These are phyloP conservation scores for Colletotrichum gigasporum DNA, from an alignment of 2,329 filamentous ascomycete species.

Conservation along the genomic window DNA sequence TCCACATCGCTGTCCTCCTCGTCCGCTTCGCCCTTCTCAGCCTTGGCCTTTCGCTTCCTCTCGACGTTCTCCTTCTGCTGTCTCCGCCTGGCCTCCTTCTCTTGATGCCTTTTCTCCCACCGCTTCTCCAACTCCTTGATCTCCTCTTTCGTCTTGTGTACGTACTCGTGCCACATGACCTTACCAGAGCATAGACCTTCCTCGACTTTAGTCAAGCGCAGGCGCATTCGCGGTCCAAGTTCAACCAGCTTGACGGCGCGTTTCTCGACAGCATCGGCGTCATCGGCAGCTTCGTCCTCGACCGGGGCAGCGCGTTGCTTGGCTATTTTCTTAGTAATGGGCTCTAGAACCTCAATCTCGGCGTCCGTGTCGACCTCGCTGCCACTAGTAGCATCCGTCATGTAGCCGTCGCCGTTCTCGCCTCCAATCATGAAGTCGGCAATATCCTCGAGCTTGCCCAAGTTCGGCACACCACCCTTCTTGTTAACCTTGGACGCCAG, in stretches of 20 bases:
- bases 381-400: constrained; percentile 85
- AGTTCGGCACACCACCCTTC: constrained; percentile 83
- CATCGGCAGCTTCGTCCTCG: constrained; percentile 55
- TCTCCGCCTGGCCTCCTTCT: constrained; percentile 84
- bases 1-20: constrained; percentile 48
- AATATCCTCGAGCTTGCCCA: constrained; percentile 91
- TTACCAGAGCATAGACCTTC: constrained; percentile 91
- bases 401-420: constrained; percentile 81
- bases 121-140: constrained; percentile 80
- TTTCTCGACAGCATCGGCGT: constrained; percentile 75
- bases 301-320: constrained; percentile 59
- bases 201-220: constrained; percentile 94
- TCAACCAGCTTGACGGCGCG: constrained; percentile 92
- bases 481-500: constrained; percentile 67
- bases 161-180: constrained; percentile 97
- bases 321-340: constrained; percentile 65
- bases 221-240: constrained; percentile 86
- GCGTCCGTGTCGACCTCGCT: constrained; percentile 94
- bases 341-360: constrained; percentile 86
- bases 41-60: constrained; percentile 73
- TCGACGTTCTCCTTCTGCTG: constrained; percentile 92
- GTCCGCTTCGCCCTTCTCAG: constrained; percentile 45
- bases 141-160: constrained; percentile 84
- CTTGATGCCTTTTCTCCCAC: constrained; percentile 80
- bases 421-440: constrained; percentile 93